phyloP scores from a whole-genome alignment of 495 filamentous ascomycete genomes.

The Neurospora sp. region DNA sequence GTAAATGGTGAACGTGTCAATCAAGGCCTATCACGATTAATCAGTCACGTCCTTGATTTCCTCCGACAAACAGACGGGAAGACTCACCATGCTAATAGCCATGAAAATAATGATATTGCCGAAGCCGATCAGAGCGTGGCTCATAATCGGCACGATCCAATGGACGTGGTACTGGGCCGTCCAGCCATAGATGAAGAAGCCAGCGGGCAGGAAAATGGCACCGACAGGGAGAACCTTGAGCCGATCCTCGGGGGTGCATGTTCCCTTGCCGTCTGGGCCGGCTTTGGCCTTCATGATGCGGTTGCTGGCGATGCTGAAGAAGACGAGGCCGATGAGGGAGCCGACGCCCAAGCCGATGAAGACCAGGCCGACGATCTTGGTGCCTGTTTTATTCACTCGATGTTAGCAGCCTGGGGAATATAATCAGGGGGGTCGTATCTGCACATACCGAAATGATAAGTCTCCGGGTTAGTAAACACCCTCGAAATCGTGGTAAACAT shows the following conservation, averaged over 20 bases:
- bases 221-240: conserved; percentile 41
- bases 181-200: conserved; percentile 46
- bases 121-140: not conserved
- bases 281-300: conserved; percentile 20
- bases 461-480: conserved; percentile 32
- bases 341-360: conserved; percentile 33
- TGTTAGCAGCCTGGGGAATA: not conserved
- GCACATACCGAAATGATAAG: not conserved
- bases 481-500: conserved; percentile 56
- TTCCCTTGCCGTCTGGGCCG: conserved; percentile 18
- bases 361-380: conserved; percentile 23
- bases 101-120: conserved; percentile 13
- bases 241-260: conserved; percentile 37
- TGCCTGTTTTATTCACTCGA: not conserved
- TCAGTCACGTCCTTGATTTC: not conserved
- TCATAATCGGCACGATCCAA: conserved; percentile 41
- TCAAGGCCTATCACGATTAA: conserved; percentile 18
- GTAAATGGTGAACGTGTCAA: conserved; percentile 51
- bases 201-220: conserved; percentile 34
- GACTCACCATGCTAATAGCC: conserved; percentile 28
- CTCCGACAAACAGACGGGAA: conserved; percentile 6
- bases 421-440: too few species aligned
- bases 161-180: conserved; percentile 57
- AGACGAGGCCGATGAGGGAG: conserved; percentile 22
- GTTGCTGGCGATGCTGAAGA: conserved; percentile 23